A percentile compares a stretch with the other conserved stretches of the same genome.
Conservation (phyloP, 169 alveolate genomes). For the Plasmodium malariae region DNA sequence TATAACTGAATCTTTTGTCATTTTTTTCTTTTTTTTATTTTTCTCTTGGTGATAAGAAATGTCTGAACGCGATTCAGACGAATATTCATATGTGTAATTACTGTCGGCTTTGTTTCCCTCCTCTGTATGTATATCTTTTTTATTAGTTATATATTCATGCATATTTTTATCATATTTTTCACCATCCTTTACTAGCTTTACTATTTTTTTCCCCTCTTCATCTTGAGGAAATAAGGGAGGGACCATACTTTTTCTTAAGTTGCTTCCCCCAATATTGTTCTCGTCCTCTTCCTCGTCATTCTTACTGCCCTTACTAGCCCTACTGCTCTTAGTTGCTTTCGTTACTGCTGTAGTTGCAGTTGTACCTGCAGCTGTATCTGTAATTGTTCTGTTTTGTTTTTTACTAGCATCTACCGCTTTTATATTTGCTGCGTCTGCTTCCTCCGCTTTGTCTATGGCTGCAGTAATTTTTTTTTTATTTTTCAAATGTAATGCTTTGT, state of each 20-base stretch:
- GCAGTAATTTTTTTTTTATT: background rate
- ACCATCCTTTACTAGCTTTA: background rate
- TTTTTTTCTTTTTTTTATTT: background rate
- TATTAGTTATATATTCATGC: background rate
- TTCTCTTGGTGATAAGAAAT: conserved; percentile 8
- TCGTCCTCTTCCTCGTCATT: background rate
- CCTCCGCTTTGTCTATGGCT: background rate
- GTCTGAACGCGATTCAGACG: background rate
- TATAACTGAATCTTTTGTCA: background rate
- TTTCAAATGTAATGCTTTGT: background rate
- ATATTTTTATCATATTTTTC: background rate
- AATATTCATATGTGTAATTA: background rate
- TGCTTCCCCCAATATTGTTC: too few species aligned
- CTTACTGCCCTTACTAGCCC: background rate
- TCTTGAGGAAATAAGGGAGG: background rate
- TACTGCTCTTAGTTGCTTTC: background rate
- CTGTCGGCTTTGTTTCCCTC: background rate
- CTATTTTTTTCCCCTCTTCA: background rate
- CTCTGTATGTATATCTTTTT: background rate
- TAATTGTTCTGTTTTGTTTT: background rate
- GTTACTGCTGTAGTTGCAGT: background rate
- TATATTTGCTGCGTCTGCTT: background rate
- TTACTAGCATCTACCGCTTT: background rate
- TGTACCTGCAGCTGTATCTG: background rate
- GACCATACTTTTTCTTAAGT: background rate